Base-by-base conservation (phyloP, 352 stramenopile genomes). In the Detonula confervacea region DNA sequence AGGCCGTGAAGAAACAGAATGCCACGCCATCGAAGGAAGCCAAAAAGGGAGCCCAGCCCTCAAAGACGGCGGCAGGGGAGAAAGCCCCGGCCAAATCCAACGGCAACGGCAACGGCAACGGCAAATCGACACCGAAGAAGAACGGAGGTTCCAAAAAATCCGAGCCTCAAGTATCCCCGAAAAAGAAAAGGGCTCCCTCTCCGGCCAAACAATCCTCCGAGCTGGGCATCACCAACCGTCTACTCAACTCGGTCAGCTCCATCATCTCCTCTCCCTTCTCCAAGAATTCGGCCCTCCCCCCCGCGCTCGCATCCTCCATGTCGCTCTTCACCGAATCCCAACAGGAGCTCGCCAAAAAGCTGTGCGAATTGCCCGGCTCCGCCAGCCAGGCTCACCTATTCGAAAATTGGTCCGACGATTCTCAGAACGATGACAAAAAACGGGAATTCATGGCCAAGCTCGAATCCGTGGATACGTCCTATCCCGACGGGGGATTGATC, bases 391-490 rank as follows among this genome's bases (percentile, higher is more conserved):
- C 22, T 12, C 77, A 86, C 56, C 47, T 86, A 35, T 86, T 82
- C 30, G 12, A 73, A 67, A 42, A 63, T 44, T 77, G 64, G 60
- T 63, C 12, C 14, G 22, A 57, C n/a, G n/a, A n/a, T 59, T 12
- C 29, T 29, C 60, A 54, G 11, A 29, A 83, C 55, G 52, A 70
- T 12, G 56, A 71, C 0, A 80, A 81, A 57, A 72, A 83, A 52
- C 63, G 51, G 20, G 55, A 37, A 20, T 18, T 78, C 0, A 66
- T 90, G 46, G 42, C 42, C 12, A 87, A 91, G 64, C 52, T 93
- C 12, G 72, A 86, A 67, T 63, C 65, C n/a, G 29, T 93, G 0
- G 67, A 94, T 60, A 57, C 87, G 42, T 79, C 76, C 0, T 93
- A 92, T 57, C 77, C 73, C 18, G 71, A 64, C 29, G 62, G 69